Percentiles rank a stretch among this genome's conserved stretches.
Conservation (phyloP, 495 filamentous ascomycete species). For the Penicillium herquei region DNA sequence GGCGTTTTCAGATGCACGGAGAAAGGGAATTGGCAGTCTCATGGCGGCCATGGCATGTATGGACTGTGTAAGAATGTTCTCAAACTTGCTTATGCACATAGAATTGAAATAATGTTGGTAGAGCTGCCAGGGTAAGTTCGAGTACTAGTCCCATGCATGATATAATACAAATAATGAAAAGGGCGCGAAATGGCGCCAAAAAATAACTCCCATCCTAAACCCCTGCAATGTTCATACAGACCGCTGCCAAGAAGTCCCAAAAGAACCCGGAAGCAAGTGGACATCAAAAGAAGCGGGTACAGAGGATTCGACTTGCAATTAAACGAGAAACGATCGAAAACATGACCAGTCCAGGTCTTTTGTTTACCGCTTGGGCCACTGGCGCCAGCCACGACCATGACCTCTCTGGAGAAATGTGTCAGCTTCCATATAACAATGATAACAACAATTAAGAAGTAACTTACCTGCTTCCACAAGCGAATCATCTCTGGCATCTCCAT, state of each 20-base stretch:
- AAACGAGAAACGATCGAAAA: slow-evolving; percentile 4
- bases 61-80: background rate
- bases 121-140: background rate
- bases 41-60: background rate
- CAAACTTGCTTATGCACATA: background rate
- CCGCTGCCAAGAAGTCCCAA: slow-evolving; percentile 7
- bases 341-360: slow-evolving; percentile 4
- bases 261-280: slow-evolving; percentile 23
- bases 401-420: slow-evolving; percentile 59
- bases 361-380: slow-evolving; percentile 67
- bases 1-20: too few relatives aligned
- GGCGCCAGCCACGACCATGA: slow-evolving; percentile 85
- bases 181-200: slow-evolving; percentile 9
- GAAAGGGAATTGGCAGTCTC: too few relatives aligned
- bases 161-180: slow-evolving; percentile 24
- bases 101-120: background rate
- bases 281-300: slow-evolving; percentile 26
- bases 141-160: background rate
- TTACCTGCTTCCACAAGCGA: slow-evolving; percentile 88
- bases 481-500: slow-evolving; percentile 88
- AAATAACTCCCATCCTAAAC: slow-evolving; percentile 34
- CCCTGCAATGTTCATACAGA: slow-evolving; percentile 34
- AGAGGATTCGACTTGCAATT: slow-evolving; percentile 1
- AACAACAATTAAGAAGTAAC: slow-evolving; percentile 20
- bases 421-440: slow-evolving; percentile 10